Evolutionary conservation across 805 yeast species (phyloP), one percentile per base, ranked within the genome.

Genomic region (Candida morakotiae): DNA sequence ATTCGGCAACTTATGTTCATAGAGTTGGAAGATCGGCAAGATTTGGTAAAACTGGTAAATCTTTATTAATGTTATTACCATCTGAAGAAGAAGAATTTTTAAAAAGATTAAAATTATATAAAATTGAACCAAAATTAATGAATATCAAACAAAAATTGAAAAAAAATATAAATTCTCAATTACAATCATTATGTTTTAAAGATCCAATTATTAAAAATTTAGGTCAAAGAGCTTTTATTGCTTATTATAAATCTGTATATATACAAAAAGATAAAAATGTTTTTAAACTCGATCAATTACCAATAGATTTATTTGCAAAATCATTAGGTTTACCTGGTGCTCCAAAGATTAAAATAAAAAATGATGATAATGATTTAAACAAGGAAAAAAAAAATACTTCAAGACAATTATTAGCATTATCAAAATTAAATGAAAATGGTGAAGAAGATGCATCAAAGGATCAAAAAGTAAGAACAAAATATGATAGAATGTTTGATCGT

Each of bases 311-410:
- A 39, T 88, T 69, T 60, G 98, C 99, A 4, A 76, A 76, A 41
- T 84, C 96, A 3, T 60, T 89, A 33, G 99, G 99, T 8, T 71
- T 93, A 29, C 96, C 98, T 1, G 96, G 97, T 38, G 96, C 96
- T 3, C 99, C 99, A 29, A 82, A 85, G 50, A 83, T 93, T 50
- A 88, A 87, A 56, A 73, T 91, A 39, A 63, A 69, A 46, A 74
- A 75, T 5, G 26, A 17, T 15, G 28, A 15, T 13, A 67, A 69
- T 9, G 29, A 37, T 28, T 83, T 80, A 11, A 65, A 72, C 18
- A 87, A 87, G 53, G 87, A 80, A 47, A 64, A 77, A 64, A 91
- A 91, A 60, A 91, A 91, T 56, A 77, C 81, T 18, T 81, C 95
- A 1, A 75, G 96, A 52, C 79, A 80, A 46, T 62, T 89, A 45